Base-by-base conservation (phyloP, 352 stramenopile genomes). In the Globisporangium canariense region DNA sequence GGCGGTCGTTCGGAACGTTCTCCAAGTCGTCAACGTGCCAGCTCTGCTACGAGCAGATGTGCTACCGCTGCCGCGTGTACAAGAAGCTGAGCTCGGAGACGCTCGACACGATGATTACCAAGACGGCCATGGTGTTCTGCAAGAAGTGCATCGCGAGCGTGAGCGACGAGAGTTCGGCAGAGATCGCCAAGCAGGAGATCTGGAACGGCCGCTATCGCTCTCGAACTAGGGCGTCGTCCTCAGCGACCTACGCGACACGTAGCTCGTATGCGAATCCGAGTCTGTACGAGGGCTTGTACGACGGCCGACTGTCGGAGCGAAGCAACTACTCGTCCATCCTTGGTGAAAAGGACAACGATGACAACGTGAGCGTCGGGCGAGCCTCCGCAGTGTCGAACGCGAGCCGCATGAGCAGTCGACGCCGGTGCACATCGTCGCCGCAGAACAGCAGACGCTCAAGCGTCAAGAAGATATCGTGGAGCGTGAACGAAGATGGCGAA, bases 131-230 rank as follows among this genome's bases (percentile, higher is more conserved):
- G 62, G 69, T 79, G 51, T 88, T 91, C 47, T 91, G 83, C 69
- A 87, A 85, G 55, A 78, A 76, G 45, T 91, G 83, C 63, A 70
- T 91, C 10, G 64, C 59, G 4, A 46, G 38, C 13, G 71, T 67
- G 62, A 74, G 70, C 25, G 73, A 86, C 28, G 78, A 88, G 49
- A 89, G 73, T 55, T 71, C 82, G 51, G 54, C 75, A 8, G 80
- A 88, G 30, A 87, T 91, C 52, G 82, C 82, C 36, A 77, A 73
- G 30, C 74, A 82, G 57, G 79, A 91, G 62, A 52, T 88, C 11
- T 83, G 73, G 71, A 72, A 80, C 14, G 60, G 69, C 4, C 73
- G 78, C 38, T 47, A 71, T 18, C 56, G 64, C 22, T 60, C 64
- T 11, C 77, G 77, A 34, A 67, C 71, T 22, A 73, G 77, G 9